Evolutionary conservation across 2,329 filamentous ascomycete species (phyloP), one percentile per base, ranked within the genome.

Genomic region (Calonectria henricotiae): DNA sequence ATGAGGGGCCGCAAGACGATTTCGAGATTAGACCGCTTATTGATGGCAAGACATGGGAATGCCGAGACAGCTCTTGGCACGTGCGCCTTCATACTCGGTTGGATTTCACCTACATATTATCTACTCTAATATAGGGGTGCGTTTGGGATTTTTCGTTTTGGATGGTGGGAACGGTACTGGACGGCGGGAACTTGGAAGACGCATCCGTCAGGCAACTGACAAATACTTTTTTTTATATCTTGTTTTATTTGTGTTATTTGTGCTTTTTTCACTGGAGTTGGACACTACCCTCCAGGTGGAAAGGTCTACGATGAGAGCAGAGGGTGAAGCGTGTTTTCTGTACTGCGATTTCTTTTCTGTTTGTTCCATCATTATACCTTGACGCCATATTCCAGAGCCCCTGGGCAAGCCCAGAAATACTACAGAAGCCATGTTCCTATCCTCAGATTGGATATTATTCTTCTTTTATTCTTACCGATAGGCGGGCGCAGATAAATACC

Each of bases 201-300:
- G 71, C 76, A 78, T 78, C 67, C 69, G 73, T 78, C 73, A 71
- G 76, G 76, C 76, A 65, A 78, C 76, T 70, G 71, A 78, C 32
- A 37, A 63, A 54, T 66, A 43, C 62, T 65, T 66, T 67, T 30
- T 60, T 74, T 73, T 69, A 66, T 71, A 49, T 68, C 69, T 71
- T 64, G 70, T 68, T 67, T 49, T 51, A 65, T 47, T 62, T 65
- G 67, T 41, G 58, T 58, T 68, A 60, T 32, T 39, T 74, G 69
- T 76, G 58, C 62, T 68, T 68, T 4, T 69, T 64, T 68, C 54
- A 65, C 30, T 47, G 69, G 70, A 75, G 70, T 75, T 75, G 67
- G 71, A 65, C 20, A 41, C 35, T 72, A 44, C 66, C 70, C 62
- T 71, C 35, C 64, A 66, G 49, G 62, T 27, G 68, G 62, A 49